Percentiles rank a stretch among this genome's conserved stretches.
These are phyloP conservation scores for Meyerozyma sp. DNA, from an alignment of 1,139 yeast species.

Conservation along the genomic window DNA sequence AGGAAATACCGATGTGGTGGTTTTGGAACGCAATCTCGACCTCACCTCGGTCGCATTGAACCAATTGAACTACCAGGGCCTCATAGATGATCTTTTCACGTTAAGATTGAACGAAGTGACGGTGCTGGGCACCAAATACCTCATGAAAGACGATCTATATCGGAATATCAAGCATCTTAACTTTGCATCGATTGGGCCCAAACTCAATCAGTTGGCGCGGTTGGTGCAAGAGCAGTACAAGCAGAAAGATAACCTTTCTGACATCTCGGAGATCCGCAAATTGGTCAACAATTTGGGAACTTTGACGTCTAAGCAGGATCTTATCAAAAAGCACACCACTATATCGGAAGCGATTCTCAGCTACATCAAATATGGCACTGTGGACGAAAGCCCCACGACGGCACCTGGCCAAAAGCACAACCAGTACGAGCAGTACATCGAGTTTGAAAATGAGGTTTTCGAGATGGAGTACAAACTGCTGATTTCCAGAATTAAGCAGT, in stretches of 20 bases:
- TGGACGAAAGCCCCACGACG: conserved; percentile 17
- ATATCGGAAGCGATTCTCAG: conserved; percentile 66
- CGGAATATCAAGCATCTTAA: conserved; percentile 58
- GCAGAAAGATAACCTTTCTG: conserved; percentile 41
- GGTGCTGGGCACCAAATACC: conserved; percentile 10
- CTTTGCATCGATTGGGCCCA: conserved; percentile 75
- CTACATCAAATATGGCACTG: conserved; percentile 32
- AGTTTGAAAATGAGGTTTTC: conserved; percentile 70
- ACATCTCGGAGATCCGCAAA: conserved; percentile 59
- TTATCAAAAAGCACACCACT: conserved; percentile 68
- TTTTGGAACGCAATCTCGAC: conserved; percentile 76
- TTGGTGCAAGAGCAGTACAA: conserved; percentile 67
- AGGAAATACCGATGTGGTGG: conserved; percentile 57
- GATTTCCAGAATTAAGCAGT: conserved; percentile 40
- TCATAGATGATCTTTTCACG: conserved; percentile 67
- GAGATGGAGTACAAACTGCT: conserved; percentile 53
- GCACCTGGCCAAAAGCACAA: conserved; percentile 13
- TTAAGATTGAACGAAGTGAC: conserved; percentile 42
- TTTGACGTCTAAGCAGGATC: conserved; percentile 62
- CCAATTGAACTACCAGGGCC: conserved; percentile 79
- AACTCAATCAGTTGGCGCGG: conserved; percentile 67
- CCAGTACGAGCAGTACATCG: conserved; percentile 51
- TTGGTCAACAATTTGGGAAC: conserved; percentile 69
- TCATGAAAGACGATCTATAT: conserved; percentile 27
- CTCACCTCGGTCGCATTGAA: conserved; percentile 63